These are phyloP conservation scores for Fimicolochytrium jonesii DNA, from an alignment of 192 early-diverging fungal genomes.

Conservation along the genomic window DNA sequence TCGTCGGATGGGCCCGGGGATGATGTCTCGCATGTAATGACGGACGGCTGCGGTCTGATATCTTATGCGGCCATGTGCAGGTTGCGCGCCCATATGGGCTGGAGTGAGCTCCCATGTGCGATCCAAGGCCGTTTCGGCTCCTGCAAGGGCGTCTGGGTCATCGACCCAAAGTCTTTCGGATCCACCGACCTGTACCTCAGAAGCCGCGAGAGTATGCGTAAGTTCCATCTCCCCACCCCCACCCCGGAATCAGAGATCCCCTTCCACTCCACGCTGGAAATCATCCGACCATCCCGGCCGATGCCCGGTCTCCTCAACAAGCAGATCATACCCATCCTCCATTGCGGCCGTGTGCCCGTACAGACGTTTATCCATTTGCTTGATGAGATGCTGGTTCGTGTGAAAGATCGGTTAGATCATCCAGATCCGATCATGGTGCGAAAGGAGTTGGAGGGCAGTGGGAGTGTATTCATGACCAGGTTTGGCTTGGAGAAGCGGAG, in stretches of 20 bases:
- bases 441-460: too few relatives aligned
- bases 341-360: background rate
- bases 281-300: background rate
- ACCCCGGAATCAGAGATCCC: background rate
- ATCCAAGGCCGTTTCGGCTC: constrained; percentile 16
- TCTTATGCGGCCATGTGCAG: background rate
- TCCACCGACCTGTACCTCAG: background rate
- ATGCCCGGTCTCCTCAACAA: constrained; percentile 7
- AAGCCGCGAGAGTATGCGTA: background rate
- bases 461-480: background rate
- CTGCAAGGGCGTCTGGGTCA: constrained; percentile 5
- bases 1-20: background rate
- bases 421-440: background rate
- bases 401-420: background rate
- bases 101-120: background rate
- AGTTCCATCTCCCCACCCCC: too few relatives aligned
- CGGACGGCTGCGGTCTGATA: constrained; percentile 17
- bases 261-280: background rate
- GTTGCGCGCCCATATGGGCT: background rate
- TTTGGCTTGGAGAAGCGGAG: background rate
- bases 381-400: background rate
- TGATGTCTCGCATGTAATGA: background rate
- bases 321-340: constrained; percentile 8
- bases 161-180: background rate
- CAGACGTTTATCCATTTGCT: background rate